phyloP scores from a whole-genome alignment of 1,284 basidiomycete genomes.

The Trichosporon inkin region DNA sequence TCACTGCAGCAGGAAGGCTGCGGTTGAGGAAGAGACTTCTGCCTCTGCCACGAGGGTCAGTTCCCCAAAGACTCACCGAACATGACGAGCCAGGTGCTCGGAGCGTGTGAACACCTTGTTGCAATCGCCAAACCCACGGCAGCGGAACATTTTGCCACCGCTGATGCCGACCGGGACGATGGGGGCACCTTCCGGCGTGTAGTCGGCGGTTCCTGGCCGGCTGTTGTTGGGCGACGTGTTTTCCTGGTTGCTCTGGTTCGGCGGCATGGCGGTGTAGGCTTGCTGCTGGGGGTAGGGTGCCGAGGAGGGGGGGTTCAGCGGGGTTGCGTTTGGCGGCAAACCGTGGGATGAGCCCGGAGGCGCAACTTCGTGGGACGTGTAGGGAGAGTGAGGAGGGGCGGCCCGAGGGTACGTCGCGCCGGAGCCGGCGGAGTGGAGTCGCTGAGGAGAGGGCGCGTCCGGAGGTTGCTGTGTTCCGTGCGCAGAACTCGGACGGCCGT shows the following conservation, averaged over 20 bases:
- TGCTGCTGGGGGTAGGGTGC: slow-evolving; percentile 32
- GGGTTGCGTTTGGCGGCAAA: slow-evolving; percentile 39
- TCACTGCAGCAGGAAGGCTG: background rate
- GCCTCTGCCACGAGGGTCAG: background rate
- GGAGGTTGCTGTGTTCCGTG: slow-evolving; percentile 29
- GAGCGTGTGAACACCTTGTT: slow-evolving; percentile 92
- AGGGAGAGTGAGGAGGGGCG: slow-evolving; percentile 29
- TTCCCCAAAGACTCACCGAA: slow-evolving; percentile 62
- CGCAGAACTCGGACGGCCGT: slow-evolving; percentile 34
- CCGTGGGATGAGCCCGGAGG: slow-evolving; percentile 40
- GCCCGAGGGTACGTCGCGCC: slow-evolving; percentile 24
- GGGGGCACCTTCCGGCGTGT: slow-evolving; percentile 40
- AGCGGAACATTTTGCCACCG: slow-evolving; percentile 82
- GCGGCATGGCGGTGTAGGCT: slow-evolving; percentile 30
- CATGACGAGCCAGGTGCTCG: slow-evolving; percentile 92
- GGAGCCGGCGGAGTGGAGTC: slow-evolving; percentile 34
- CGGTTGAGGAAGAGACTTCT: background rate
- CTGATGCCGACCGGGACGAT: slow-evolving; percentile 49
- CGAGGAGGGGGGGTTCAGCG: slow-evolving; percentile 28
- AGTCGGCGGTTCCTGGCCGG: slow-evolving; percentile 14
- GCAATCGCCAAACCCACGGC: slow-evolving; percentile 89
- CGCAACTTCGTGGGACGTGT: slow-evolving; percentile 26
- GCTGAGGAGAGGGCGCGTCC: slow-evolving; percentile 26
- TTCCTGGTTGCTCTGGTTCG: slow-evolving; percentile 21
- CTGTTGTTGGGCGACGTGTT: slow-evolving; percentile 14